Conservation (phyloP, 495 filamentous ascomycete species). For the Jackrogersella multiformis region DNA sequence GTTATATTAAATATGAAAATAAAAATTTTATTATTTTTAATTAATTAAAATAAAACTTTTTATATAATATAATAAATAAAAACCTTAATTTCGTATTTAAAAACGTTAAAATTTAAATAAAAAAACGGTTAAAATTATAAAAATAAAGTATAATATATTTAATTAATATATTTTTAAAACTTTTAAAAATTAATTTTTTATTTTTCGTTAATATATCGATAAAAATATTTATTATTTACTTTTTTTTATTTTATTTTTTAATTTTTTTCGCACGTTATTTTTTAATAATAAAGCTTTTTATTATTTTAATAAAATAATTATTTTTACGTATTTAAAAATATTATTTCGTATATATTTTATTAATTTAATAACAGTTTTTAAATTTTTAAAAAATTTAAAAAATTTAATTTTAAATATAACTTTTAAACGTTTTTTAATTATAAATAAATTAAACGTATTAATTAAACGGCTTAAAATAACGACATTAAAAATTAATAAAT, state of each 20-base stretch:
- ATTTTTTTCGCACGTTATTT: background rate
- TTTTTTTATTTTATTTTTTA: background rate
- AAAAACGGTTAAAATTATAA: background rate
- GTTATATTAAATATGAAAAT: too few relatives aligned
- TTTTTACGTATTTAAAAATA: background rate
- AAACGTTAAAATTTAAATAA: slow-evolving; percentile 12
- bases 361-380: slow-evolving; percentile 13
- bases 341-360: slow-evolving; percentile 7
- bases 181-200: too few relatives aligned
- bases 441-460: background rate
- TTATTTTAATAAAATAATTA: background rate
- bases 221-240: background rate
- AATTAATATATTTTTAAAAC: background rate
- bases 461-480: background rate
- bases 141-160: slow-evolving; percentile 2
- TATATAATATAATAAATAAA: slow-evolving; percentile 2
- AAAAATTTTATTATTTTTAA: background rate
- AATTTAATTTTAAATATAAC: background rate
- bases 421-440: too few relatives aligned
- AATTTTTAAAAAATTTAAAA: background rate
- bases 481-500: slow-evolving; percentile 10
- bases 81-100: background rate
- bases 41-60: too few relatives aligned
- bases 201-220: background rate
- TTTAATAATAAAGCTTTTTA: background rate